Evolutionary conservation across 805 yeast genomes (phyloP).

Genomic region (Yueomyces sinensis): DNA sequence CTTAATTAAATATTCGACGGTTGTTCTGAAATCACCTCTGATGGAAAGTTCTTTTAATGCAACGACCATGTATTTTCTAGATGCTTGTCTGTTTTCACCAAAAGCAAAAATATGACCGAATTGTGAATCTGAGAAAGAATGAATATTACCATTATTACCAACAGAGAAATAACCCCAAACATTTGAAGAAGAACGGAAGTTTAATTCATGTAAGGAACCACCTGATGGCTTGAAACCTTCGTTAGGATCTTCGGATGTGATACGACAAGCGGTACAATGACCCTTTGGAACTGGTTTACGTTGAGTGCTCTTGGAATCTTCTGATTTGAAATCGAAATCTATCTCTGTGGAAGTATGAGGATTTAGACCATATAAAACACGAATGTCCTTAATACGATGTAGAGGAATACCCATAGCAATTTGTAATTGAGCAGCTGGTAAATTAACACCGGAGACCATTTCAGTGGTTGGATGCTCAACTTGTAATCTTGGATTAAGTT

Average conservation of each 20-base stretch:
- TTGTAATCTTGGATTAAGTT: slow-evolving; percentile 95
- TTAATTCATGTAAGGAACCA: slow-evolving; percentile 91
- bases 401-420: slow-evolving; percentile 99
- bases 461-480: slow-evolving; percentile 99
- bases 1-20: slow-evolving; percentile 93
- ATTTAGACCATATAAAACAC: slow-evolving; percentile 88
- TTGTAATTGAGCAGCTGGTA: slow-evolving; percentile 97
- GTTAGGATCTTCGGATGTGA: slow-evolving; percentile 97
- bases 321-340: slow-evolving; percentile 76
- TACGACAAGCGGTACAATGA: slow-evolving; percentile 98
- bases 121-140: slow-evolving; percentile 95
- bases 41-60: slow-evolving; percentile 93
- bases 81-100: slow-evolving; percentile 96
- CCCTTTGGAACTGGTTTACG: slow-evolving; percentile 94
- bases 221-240: slow-evolving; percentile 99
- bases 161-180: slow-evolving; percentile 99
- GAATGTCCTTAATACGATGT: slow-evolving; percentile 86
- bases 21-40: slow-evolving; percentile 97
- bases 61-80: slow-evolving; percentile 98
- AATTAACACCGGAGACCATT: slow-evolving; percentile 96
- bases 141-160: slow-evolving; percentile 91
- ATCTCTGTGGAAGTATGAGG: slow-evolving; percentile 85
- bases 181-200: slow-evolving; percentile 91
- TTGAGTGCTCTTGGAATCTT: slow-evolving; percentile 62
- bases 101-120: slow-evolving; percentile 98